Evolutionary conservation across 805 yeast species (phyloP), one percentile per base, ranked within the genome.

Genomic region (Isabelozyma rhagii): DNA sequence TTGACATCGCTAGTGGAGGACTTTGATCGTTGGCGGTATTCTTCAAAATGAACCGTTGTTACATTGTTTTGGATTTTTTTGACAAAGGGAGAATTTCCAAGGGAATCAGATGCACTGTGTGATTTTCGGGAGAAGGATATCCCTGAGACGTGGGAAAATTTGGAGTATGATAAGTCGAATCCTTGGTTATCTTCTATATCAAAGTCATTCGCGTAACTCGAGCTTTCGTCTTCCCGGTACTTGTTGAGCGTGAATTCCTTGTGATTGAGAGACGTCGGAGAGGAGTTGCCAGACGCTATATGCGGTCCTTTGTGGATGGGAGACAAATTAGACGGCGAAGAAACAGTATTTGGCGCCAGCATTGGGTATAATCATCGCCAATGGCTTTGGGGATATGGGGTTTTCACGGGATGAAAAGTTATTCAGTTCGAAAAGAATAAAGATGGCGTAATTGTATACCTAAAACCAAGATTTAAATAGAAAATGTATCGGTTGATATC

Each of bases 71-170:
- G 72, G n/a, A 67, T 58, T 41, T 55, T 56, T 43, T 58, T 54
- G 9, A 66, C 60, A 54, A 68, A 67, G 13, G 74, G 72, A 42
- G 71, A 66, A 1, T 52, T 55, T 10, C 39, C 11, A 28, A 28
- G 27, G n/a, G 52, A 51, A n/a, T 31, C 15, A 3, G 39, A 28
- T 14, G 48, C 31, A 21, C 40, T 41, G 17, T 41, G 41, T 3
- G 55, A 42, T 36, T 48, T 39, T 28, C 53, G 46, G 41, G 54
- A 46, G 38, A 58, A 57, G 27, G 66, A 55, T 9, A 61, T 55
- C 8, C 63, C 62, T 21, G 66, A 60, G 5, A 60, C 49, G 28
- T 66, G 70, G 46, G 76, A 68, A 52, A 72, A 72, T 54, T 60
- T 67, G 41, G 74, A 69, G 53, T 63, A 72, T 6, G 75, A 69